These are phyloP conservation scores for Nematocida sp. DNA, from an alignment of 371 early-diverging fungal species.

Conservation along the genomic window DNA sequence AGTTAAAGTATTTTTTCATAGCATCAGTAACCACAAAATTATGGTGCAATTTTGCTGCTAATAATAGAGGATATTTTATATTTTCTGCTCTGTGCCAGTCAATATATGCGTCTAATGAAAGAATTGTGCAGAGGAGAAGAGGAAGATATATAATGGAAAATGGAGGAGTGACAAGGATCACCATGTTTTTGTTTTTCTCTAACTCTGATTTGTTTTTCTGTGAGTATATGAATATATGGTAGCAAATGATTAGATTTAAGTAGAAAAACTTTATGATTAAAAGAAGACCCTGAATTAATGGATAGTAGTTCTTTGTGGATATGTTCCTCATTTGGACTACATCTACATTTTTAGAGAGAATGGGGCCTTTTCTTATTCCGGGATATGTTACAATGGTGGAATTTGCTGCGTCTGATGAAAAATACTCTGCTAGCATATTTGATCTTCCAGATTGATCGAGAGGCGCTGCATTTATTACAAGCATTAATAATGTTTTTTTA, in stretches of 20 bases:
- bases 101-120: slow-evolving; percentile 5
- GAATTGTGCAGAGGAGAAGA: background rate
- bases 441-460: slow-evolving; percentile 50
- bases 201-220: background rate
- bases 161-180: slow-evolving; percentile 45
- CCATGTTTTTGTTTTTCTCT: background rate
- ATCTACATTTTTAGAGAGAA: background rate
- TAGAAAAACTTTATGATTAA: slow-evolving; percentile 16
- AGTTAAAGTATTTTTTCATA: slow-evolving; percentile 28
- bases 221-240: background rate
- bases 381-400: slow-evolving; percentile 10
- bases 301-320: background rate
- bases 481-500: no score
- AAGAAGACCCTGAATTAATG: background rate
- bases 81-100: slow-evolving; percentile 50
- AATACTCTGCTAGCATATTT: slow-evolving; percentile 8
- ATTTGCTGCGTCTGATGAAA: background rate
- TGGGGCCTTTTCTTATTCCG: background rate
- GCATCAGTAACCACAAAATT: slow-evolving; percentile 13
- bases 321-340: slow-evolving; percentile 14
- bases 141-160: slow-evolving; percentile 19
- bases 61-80: no score
- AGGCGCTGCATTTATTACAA: slow-evolving; percentile 44
- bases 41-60: no score
- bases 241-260: background rate